phyloP scores from a whole-genome alignment of 257 asterid genomes.

The Apocynum venetum region DNA sequence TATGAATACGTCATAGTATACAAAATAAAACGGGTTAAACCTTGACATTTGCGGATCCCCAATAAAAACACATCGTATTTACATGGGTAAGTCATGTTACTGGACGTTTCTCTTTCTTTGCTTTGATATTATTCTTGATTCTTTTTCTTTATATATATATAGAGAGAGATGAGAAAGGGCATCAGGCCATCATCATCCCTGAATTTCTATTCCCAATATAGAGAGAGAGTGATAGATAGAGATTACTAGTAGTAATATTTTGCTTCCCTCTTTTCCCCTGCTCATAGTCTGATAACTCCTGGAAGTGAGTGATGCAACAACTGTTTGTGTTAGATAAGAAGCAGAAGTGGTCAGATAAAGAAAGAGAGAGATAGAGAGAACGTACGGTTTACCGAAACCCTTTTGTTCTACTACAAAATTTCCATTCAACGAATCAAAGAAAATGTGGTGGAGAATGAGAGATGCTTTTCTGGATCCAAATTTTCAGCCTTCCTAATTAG shows the following conservation, averaged over 20 bases:
- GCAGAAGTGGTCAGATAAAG: conserved; percentile 5
- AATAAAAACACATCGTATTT: conserved; percentile 34
- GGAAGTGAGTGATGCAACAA: conserved; percentile 59
- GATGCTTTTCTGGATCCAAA: conserved; percentile 24
- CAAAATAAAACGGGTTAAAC: conserved; percentile 2
- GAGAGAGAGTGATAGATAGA: conserved; percentile 8
- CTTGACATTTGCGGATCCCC: conserved; percentile 36
- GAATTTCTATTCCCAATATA: conserved; percentile 45
- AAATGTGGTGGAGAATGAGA: background rate
- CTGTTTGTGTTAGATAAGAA: conserved; percentile 19
- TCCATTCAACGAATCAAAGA: background rate
- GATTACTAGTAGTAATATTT: background rate
- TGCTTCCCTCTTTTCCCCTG: conserved; percentile 22
- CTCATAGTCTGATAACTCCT: conserved; percentile 33
- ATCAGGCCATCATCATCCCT: conserved; percentile 33
- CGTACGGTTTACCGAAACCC: too few species aligned
- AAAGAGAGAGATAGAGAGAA: background rate
- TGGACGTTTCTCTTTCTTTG: background rate
- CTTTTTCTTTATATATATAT: background rate
- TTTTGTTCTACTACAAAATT: background rate
- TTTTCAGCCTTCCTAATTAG: conserved; percentile 16
- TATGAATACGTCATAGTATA: conserved; percentile 6
- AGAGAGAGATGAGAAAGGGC: conserved; percentile 28
- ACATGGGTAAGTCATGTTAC: background rate
- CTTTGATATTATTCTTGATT: background rate